Conservation (phyloP, 2,329 filamentous ascomycete species). For the Xylariaceae sp. region DNA sequence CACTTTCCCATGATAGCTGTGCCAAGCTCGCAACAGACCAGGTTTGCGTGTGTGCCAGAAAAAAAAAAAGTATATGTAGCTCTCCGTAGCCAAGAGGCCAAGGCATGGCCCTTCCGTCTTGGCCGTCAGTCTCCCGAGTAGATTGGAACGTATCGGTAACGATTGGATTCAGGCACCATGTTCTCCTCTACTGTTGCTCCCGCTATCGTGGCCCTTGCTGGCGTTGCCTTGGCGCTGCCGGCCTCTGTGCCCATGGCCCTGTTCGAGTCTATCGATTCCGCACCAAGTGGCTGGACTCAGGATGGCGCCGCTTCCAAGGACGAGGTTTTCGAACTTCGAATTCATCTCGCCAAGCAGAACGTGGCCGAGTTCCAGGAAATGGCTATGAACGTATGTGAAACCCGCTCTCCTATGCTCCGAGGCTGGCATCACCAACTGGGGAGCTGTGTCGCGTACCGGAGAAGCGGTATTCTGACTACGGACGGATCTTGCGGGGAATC, state of each 20-base stretch:
- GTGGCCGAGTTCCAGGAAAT: constrained; percentile 5
- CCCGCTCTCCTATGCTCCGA: no score
- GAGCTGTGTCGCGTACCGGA: no score
- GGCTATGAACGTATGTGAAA: constrained; percentile 6
- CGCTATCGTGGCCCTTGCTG: constrained; percentile 5
- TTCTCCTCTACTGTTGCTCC: neutral
- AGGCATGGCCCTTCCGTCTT: neutral
- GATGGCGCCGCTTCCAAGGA: constrained; percentile 5
- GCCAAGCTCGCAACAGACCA: no score
- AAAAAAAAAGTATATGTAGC: neutral
- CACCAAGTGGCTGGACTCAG: constrained; percentile 2
- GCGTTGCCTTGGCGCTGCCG: constrained; percentile 2
- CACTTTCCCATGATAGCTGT: neutral
- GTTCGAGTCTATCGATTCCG: constrained; percentile 5
- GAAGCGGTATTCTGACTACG: no score
- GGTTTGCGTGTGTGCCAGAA: neutral
- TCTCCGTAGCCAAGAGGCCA: neutral
- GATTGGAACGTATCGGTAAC: neutral
- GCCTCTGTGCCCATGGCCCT: constrained; percentile 2
- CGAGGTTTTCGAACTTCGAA: constrained; percentile 3
- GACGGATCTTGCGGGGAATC: no score
- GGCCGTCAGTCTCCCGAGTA: neutral
- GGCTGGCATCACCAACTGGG: no score
- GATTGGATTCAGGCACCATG: constrained; percentile 2
- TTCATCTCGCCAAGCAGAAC: constrained; percentile 8